These are phyloP conservation scores for Brassica incana DNA, from an alignment of 345 rosid species.

Conservation along the genomic window DNA sequence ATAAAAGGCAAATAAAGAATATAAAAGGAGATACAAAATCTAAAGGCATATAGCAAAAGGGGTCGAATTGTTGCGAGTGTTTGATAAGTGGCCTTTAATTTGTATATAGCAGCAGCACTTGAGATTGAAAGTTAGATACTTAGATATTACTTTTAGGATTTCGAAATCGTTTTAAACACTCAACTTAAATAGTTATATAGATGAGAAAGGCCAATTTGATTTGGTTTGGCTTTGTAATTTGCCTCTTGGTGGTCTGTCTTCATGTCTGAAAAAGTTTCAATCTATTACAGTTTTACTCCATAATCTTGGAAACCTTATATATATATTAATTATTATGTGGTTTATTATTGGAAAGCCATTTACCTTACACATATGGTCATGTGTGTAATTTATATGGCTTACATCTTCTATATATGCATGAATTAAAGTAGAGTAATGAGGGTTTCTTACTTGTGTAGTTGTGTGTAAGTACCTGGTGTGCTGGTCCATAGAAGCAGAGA, in stretches of 20 bases:
- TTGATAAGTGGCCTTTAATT: constrained; percentile 37
- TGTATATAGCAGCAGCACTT: constrained; percentile 28
- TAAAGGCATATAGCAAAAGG: constrained; percentile 45
- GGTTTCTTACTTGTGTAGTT: constrained; percentile 9
- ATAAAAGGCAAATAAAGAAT: constrained; percentile 13
- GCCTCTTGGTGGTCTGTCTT: constrained; percentile 28
- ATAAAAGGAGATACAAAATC: background rate
- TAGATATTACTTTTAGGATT: constrained; percentile 36
- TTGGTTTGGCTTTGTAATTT: constrained; percentile 28
- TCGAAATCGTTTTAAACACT: constrained; percentile 9
- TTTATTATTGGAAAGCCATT: constrained; percentile 7
- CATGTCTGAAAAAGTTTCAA: background rate
- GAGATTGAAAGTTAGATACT: constrained; percentile 35
- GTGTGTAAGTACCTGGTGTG: constrained; percentile 25
- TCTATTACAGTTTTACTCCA: background rate
- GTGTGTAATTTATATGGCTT: constrained; percentile 14
- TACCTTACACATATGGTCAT: constrained; percentile 12
- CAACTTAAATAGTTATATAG: background rate
- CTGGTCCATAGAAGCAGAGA: constrained; percentile 34
- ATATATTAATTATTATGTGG: background rate
- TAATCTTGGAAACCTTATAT: constrained; percentile 13
- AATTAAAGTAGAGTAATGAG: constrained; percentile 4
- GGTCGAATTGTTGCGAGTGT: constrained; percentile 45
- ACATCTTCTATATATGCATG: constrained; percentile 20
- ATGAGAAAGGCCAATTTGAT: constrained; percentile 26